Percentiles rank a stretch among this genome's conserved stretches.
These are phyloP conservation scores for Carex kokanica DNA, from an alignment of 176 grass and related monocot species.

Conservation along the genomic window DNA sequence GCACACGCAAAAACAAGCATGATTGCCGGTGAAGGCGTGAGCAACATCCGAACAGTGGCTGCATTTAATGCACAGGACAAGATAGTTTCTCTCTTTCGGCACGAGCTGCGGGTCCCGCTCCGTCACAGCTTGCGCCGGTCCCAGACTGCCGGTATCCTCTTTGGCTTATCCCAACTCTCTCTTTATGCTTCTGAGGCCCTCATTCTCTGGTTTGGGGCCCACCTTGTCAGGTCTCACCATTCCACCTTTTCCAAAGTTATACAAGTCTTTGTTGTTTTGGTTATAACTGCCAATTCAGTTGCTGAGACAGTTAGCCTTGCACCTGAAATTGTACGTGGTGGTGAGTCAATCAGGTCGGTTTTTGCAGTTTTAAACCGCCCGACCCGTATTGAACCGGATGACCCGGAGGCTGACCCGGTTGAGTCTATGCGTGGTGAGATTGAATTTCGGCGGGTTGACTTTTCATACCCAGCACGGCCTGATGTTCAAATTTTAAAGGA, in stretches of 20 bases:
- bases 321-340: conserved; percentile 75
- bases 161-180: conserved; percentile 54
- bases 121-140: conserved; percentile 63
- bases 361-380: conserved; percentile 63
- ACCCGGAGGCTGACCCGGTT: conserved; percentile 54
- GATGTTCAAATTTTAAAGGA: conserved; percentile 57
- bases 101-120: conserved; percentile 65
- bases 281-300: conserved; percentile 86
- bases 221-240: conserved; percentile 51
- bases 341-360: conserved; percentile 81
- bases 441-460: conserved; percentile 69
- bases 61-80: conserved; percentile 95
- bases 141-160: conserved; percentile 62
- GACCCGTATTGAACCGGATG: conserved; percentile 62
- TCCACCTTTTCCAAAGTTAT: conserved; percentile 96
- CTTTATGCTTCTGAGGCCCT: conserved; percentile 79
- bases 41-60: conserved; percentile 86
- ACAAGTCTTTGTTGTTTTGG: conserved; percentile 92
- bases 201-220: conserved; percentile 82
- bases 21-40: conserved; percentile 76
- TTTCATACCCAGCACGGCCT: conserved; percentile 63
- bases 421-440: conserved; percentile 63
- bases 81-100: conserved; percentile 70
- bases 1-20: conserved; percentile 93
- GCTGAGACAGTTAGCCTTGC: conserved; percentile 87